These are phyloP conservation scores for Medicago arabica DNA, from an alignment of 306 rosid genomes.

Conservation along the genomic window DNA sequence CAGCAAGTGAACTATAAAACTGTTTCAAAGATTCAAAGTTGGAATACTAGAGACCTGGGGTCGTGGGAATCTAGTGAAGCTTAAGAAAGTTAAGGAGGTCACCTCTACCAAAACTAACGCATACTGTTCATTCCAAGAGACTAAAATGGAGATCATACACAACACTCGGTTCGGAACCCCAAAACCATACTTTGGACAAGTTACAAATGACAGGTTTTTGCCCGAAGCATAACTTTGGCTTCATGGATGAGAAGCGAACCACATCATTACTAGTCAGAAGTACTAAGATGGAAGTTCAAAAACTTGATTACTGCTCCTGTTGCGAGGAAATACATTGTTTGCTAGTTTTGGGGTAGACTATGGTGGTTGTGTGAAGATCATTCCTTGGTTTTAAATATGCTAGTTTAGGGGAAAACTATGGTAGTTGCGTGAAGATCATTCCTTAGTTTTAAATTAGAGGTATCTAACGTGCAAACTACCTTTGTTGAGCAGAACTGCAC, in stretches of 20 bases:
- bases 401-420: not conserved
- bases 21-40: not conserved
- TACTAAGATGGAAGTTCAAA: not conserved
- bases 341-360: not conserved
- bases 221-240: not conserved
- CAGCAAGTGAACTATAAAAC: not conserved
- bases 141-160: not conserved
- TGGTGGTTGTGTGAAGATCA: not conserved
- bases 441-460: not conserved
- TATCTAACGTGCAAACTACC: not conserved
- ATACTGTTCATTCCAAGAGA: not conserved
- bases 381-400: not conserved
- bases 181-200: not conserved
- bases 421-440: not conserved
- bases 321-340: not conserved
- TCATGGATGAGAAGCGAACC: not conserved
- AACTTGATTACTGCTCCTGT: not conserved
- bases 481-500: not conserved
- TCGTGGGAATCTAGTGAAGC: not conserved
- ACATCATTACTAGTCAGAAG: not conserved
- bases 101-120: not conserved
- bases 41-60: not conserved
- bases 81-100: not conserved
- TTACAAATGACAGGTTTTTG: not conserved
- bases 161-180: not conserved